These are phyloP conservation scores for Kalaharituber pfeilii DNA, from an alignment of 2,329 filamentous ascomycete genomes.

Conservation along the genomic window DNA sequence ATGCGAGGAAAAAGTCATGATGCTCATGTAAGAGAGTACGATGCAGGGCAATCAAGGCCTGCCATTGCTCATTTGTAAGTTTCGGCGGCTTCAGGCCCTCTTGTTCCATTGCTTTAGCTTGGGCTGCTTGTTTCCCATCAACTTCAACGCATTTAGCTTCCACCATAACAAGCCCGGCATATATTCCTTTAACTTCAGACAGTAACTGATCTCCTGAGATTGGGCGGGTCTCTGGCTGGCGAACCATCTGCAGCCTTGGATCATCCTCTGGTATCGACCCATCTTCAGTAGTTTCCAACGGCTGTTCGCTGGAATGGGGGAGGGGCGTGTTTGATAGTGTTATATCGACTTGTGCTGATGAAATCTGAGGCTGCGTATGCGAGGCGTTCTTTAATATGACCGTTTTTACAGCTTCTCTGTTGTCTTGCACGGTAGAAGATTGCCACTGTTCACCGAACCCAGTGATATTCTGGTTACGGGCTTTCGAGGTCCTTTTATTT, in stretches of 20 bases:
- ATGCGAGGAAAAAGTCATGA: constrained; percentile 72
- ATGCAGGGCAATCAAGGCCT: constrained; percentile 66
- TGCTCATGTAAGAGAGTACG: constrained; percentile 65
- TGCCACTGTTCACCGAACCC: constrained; percentile 5
- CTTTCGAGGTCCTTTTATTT: constrained; percentile 4
- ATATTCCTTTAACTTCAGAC: constrained; percentile 67
- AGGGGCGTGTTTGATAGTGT: too few species aligned
- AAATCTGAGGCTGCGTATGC: constrained; percentile 1
- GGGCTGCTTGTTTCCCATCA: constrained; percentile 42
- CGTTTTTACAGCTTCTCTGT: constrained; percentile 8
- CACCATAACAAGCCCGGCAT: constrained; percentile 67
- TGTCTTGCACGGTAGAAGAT: neutral
- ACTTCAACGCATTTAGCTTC: constrained; percentile 78
- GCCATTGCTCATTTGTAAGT: constrained; percentile 50
- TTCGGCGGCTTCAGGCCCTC: constrained; percentile 24
- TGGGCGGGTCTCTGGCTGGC: constrained; percentile 45
- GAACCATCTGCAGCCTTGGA: constrained; percentile 28
- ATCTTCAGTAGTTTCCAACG: neutral
- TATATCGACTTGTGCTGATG: neutral
- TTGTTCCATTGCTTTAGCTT: neutral
- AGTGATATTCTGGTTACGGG: neutral
- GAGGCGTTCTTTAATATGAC: constrained; percentile 11
- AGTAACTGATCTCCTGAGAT: constrained; percentile 66
- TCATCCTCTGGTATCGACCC: constrained; percentile 2
- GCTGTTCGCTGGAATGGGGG: neutral